These are phyloP conservation scores for Setaria viridis DNA, from an alignment of 202 grass and related monocot species.

Conservation along the genomic window DNA sequence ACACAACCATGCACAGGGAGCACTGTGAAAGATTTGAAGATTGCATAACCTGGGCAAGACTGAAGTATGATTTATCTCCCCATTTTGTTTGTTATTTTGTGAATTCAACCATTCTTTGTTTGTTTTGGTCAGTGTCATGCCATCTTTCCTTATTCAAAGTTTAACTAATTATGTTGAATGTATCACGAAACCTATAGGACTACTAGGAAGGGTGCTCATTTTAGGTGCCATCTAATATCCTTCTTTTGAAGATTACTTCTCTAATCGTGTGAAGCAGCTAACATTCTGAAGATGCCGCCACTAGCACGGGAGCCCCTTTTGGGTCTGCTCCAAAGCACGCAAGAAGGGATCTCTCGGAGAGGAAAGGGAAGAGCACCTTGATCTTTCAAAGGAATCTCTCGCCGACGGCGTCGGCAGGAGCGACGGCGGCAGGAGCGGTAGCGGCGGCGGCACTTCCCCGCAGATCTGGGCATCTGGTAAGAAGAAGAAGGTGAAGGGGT, in stretches of 20 bases:
- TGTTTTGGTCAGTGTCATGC: neutral
- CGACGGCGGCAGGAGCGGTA: too few relatives aligned
- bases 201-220: neutral
- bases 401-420: too few relatives aligned
- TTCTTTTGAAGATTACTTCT: constrained; percentile 84
- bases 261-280: constrained; percentile 85
- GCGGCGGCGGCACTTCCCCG: too few relatives aligned
- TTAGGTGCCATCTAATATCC: constrained; percentile 18
- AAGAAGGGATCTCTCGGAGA: too few relatives aligned
- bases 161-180: constrained; percentile 22
- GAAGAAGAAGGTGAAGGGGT: too few relatives aligned
- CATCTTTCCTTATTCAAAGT: constrained; percentile 1
- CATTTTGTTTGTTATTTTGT: neutral
- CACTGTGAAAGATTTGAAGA: constrained; percentile 74
- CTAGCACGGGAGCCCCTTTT: constrained; percentile 73
- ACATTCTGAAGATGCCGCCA: constrained; percentile 82
- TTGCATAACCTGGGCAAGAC: constrained; percentile 78
- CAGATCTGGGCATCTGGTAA: too few relatives aligned
- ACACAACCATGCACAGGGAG: too few relatives aligned
- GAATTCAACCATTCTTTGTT: constrained; percentile 21
- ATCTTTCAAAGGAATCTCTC: too few relatives aligned
- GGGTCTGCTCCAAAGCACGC: constrained; percentile 93
- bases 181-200: constrained; percentile 5
- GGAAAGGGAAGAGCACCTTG: too few relatives aligned
- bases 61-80: constrained; percentile 68